Evolutionary conservation across 768 basidiomycete genomes (phyloP).

Genomic region (Lentinula boryana): DNA sequence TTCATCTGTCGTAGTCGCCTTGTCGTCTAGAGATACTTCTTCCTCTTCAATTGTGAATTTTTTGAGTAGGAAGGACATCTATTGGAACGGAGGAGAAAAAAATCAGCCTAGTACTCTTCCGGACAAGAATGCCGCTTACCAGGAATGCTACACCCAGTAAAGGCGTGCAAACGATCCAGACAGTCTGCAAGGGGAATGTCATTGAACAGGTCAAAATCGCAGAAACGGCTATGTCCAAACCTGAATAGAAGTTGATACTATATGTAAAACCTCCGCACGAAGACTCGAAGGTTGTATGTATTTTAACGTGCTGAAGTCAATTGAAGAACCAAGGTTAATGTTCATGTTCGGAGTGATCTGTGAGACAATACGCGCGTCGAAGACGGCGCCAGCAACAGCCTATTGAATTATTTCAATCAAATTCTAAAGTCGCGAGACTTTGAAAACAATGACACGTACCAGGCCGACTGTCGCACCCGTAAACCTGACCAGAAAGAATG

Average conservation of each 20-base stretch:
- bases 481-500: slow-evolving; percentile 84
- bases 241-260: slow-evolving; percentile 59
- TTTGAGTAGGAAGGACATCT: slow-evolving; percentile 37
- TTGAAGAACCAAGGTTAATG: slow-evolving; percentile 36
- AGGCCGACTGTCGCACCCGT: slow-evolving; percentile 81
- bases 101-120: background rate
- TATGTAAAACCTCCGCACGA: slow-evolving; percentile 39
- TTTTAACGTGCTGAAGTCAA: slow-evolving; percentile 49
- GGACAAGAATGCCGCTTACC: slow-evolving; percentile 27
- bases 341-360: slow-evolving; percentile 44
- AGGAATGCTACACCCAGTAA: slow-evolving; percentile 60
- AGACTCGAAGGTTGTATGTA: slow-evolving; percentile 39
- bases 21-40: background rate
- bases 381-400: slow-evolving; percentile 75
- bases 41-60: slow-evolving; percentile 27
- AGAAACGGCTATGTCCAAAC: slow-evolving; percentile 27
- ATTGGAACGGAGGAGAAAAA: background rate
- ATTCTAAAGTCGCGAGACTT: slow-evolving; percentile 7
- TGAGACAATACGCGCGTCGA: slow-evolving; percentile 45
- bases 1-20: background rate
- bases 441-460: slow-evolving; percentile 34
- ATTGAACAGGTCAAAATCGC: slow-evolving; percentile 4
- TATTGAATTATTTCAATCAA: slow-evolving; percentile 22
- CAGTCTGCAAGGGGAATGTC: slow-evolving; percentile 34
- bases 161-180: slow-evolving; percentile 73